Evolutionary conservation across 2,329 filamentous ascomycete genomes (phyloP).

Genomic region (Colletotrichum scovillei): DNA sequence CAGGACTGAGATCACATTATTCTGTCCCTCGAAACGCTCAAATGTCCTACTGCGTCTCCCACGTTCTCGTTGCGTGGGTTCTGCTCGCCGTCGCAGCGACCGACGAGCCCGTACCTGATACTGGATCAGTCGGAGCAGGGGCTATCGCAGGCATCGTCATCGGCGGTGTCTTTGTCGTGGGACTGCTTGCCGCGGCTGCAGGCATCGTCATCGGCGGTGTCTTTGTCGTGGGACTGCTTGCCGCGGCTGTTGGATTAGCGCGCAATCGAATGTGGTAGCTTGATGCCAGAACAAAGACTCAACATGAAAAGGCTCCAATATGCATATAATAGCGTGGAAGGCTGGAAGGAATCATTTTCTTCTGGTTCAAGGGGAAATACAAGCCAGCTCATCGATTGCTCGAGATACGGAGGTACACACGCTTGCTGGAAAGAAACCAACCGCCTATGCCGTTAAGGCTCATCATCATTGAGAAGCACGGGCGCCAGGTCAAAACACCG

Average conservation of each 20-base stretch:
- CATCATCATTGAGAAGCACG: neutral
- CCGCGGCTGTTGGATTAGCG: neutral
- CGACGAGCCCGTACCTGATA: neutral
- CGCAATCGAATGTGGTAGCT: neutral
- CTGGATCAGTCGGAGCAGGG: neutral
- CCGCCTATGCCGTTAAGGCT: neutral
- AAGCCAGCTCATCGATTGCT: neutral
- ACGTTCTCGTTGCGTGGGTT: neutral
- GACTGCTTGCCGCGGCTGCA: neutral
- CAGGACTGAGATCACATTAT: neutral
- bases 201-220: neutral
- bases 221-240: neutral
- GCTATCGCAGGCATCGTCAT: conserved; percentile 8
- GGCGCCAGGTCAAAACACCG: too few species aligned
- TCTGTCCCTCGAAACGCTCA: neutral
- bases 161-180: neutral
- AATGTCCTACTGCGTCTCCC: neutral
- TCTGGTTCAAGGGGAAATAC: too few species aligned
- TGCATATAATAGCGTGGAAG: too few species aligned
- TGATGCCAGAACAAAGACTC: too few species aligned
- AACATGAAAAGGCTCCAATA: neutral
- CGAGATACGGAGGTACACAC: too few species aligned
- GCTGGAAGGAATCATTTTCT: too few species aligned
- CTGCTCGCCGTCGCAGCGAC: neutral
- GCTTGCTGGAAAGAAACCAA: neutral